phyloP scores from a whole-genome alignment of 73 alveolate genomes.

The Diophrys sp. region DNA sequence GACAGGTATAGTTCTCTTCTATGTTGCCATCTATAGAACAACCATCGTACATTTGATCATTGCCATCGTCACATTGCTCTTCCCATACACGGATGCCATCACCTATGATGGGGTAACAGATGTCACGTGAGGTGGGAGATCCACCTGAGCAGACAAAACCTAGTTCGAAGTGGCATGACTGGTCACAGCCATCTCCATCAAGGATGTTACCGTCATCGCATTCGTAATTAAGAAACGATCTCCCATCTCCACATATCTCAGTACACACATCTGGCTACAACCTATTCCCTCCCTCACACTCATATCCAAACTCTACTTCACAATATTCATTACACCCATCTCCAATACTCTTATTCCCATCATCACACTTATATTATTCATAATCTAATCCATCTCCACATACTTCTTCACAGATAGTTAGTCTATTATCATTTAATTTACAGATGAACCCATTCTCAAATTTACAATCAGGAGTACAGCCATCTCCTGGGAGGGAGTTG shows the following conservation, averaged over 20 bases:
- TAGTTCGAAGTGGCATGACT: not conserved
- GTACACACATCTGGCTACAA: not conserved
- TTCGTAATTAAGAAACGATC: not conserved
- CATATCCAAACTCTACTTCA: constrained; percentile 5
- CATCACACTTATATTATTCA: not conserved
- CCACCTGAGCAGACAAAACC: constrained; percentile 7
- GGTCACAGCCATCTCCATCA: not conserved
- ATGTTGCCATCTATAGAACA: no score
- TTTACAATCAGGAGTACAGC: constrained; percentile 38
- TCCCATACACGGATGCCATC: not conserved
- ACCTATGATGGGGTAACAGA: not conserved
- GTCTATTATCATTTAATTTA: no score
- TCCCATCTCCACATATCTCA: constrained; percentile 22
- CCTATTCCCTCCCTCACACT: not conserved
- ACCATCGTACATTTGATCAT: no score
- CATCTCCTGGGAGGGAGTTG: constrained; percentile 46
- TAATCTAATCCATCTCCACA: constrained; percentile 8
- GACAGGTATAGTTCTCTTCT: no score
- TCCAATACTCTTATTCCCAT: not conserved
- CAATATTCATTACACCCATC: constrained; percentile 13
- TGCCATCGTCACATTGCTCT: no score
- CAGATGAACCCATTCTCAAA: constrained; percentile 40
- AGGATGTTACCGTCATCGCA: constrained; percentile 2
- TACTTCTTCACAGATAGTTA: constrained; percentile 1
- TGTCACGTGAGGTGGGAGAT: not conserved